Percentiles rank a stretch among this genome's conserved stretches.
Conservation (phyloP, 192 early-diverging fungal genomes). For the Phycomyces nitens region DNA sequence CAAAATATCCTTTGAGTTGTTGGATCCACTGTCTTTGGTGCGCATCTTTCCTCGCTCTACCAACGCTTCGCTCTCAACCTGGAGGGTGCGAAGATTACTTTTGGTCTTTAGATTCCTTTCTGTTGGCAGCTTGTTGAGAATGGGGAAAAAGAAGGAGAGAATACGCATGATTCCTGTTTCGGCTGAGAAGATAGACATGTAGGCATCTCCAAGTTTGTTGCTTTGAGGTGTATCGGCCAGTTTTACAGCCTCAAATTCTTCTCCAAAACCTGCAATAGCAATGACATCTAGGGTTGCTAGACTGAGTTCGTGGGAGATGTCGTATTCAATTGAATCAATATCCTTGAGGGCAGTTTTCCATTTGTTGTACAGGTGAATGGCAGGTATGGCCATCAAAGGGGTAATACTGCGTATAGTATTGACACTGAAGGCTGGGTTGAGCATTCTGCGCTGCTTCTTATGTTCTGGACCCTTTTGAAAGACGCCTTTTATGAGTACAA, state of each 20-base stretch:
- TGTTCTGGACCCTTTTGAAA: constrained; percentile 40
- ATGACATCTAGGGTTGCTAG: constrained; percentile 47
- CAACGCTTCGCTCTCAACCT: constrained; percentile 32
- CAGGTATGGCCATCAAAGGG: constrained; percentile 35
- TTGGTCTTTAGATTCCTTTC: constrained; percentile 13
- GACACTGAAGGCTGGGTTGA: constrained; percentile 52
- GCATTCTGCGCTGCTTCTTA: constrained; percentile 50
- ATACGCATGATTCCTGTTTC: constrained; percentile 15
- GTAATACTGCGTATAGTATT: constrained; percentile 44
- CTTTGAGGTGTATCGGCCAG: constrained; percentile 16
- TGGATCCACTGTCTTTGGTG: constrained; percentile 7
- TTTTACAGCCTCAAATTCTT: constrained; percentile 41
- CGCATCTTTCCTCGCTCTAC: constrained; percentile 35
- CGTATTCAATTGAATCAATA: constrained; percentile 28
- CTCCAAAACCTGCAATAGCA: constrained; percentile 44
- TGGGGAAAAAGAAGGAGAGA: constrained; percentile 29
- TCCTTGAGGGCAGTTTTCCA: constrained; percentile 36
- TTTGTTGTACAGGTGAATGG: constrained; percentile 24
- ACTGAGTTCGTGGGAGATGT: constrained; percentile 37
- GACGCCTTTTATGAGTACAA: no score
- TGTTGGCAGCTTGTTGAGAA: constrained; percentile 27
- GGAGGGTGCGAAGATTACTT: constrained; percentile 24
- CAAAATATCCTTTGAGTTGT: constrained; percentile 40
- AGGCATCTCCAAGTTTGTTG: constrained; percentile 44
- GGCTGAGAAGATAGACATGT: constrained; percentile 33